phyloP scores from a whole-genome alignment of 306 rosid species.

The Malus sieversii region DNA sequence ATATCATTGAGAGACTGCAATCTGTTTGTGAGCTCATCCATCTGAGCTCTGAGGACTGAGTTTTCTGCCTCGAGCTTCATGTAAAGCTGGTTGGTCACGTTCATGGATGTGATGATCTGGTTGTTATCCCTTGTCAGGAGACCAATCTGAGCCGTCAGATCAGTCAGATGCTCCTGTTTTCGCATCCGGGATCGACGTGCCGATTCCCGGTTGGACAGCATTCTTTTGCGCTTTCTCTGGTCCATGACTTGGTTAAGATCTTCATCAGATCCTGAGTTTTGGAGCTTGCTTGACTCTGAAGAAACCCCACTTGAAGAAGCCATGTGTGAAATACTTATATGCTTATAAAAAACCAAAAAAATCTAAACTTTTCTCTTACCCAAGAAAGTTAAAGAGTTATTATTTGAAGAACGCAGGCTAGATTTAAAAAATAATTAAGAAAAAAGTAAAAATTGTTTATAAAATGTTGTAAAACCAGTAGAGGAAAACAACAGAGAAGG shows the following conservation, averaged over 20 bases:
- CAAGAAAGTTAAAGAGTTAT: background rate
- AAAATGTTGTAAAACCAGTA: slow-evolving; percentile 86
- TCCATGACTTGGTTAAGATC: slow-evolving; percentile 38
- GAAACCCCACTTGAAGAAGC: slow-evolving; percentile 43
- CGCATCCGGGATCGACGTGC: slow-evolving; percentile 70
- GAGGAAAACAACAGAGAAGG: slow-evolving; percentile 90
- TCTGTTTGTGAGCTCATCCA: slow-evolving; percentile 65
- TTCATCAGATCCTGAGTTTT: slow-evolving; percentile 52
- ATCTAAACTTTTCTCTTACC: background rate
- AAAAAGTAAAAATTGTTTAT: slow-evolving; percentile 12
- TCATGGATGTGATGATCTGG: slow-evolving; percentile 36
- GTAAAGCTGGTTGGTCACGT: slow-evolving; percentile 38
- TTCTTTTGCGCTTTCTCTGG: slow-evolving; percentile 77
- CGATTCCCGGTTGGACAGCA: slow-evolving; percentile 77
- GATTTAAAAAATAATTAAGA: background rate
- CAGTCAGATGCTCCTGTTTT: slow-evolving; percentile 66
- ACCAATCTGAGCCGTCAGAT: slow-evolving; percentile 29
- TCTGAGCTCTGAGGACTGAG: slow-evolving; percentile 59
- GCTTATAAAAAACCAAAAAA: background rate
- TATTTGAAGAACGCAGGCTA: background rate
- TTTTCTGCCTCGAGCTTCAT: slow-evolving; percentile 59
- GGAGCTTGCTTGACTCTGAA: slow-evolving; percentile 31
- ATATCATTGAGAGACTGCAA: slow-evolving; percentile 63
- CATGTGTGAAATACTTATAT: background rate
- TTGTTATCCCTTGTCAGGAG: slow-evolving; percentile 48